Conservation (phyloP, 1,284 basidiomycete species). For the Leccinum fuscescens region DNA sequence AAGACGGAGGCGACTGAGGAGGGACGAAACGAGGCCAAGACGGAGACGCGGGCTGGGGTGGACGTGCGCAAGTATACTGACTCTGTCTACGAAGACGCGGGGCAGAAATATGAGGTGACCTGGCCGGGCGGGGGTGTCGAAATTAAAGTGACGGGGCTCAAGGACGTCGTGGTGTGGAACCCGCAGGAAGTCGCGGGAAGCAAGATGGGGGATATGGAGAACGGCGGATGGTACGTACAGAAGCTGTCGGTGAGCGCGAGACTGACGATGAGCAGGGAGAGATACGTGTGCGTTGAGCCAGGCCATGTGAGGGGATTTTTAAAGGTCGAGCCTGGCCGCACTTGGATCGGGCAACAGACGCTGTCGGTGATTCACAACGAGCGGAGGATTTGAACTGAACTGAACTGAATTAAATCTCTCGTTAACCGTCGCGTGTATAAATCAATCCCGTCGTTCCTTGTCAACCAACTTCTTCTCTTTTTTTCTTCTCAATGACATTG, state of each 20-base stretch:
- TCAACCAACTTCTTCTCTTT: background rate
- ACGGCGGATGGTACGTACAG: slow-evolving; percentile 72
- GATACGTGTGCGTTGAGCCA: slow-evolving; percentile 84
- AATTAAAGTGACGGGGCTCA: slow-evolving; percentile 61
- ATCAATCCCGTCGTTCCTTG: background rate
- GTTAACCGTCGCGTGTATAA: background rate
- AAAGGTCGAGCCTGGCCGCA: slow-evolving; percentile 56
- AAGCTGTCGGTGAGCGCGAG: background rate
- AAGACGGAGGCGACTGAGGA: slow-evolving; percentile 67
- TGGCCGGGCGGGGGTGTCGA: slow-evolving; percentile 60
- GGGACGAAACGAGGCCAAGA: slow-evolving; percentile 50
- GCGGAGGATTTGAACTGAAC: slow-evolving; percentile 13
- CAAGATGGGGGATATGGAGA: slow-evolving; percentile 84
- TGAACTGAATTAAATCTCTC: background rate
- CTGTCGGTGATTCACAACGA: slow-evolving; percentile 43
- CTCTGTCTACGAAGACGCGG: slow-evolving; percentile 68
- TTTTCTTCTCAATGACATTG: background rate
- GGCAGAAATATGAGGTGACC: slow-evolving; percentile 52
- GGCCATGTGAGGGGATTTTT: slow-evolving; percentile 74
- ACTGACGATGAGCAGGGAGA: slow-evolving; percentile 51
- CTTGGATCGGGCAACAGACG: slow-evolving; percentile 75
- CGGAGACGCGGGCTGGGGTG: slow-evolving; percentile 58
- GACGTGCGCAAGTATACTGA: slow-evolving; percentile 69
- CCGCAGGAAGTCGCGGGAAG: slow-evolving; percentile 66
- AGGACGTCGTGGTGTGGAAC: slow-evolving; percentile 87